These are phyloP conservation scores for Zychaea mexicana DNA, from an alignment of 371 early-diverging fungal species.

Conservation along the genomic window DNA sequence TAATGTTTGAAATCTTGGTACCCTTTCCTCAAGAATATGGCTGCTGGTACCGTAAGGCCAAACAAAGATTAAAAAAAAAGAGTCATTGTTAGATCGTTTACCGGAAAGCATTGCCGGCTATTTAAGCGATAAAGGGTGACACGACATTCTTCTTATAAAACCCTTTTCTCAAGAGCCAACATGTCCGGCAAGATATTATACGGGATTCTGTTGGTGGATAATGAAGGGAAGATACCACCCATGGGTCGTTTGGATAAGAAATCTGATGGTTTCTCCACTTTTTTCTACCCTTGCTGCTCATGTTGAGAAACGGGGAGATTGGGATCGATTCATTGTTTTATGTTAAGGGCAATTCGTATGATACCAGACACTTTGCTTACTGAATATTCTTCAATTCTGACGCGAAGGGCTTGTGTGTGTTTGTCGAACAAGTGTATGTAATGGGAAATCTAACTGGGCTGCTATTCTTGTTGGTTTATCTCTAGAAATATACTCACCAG, in stretches of 20 bases:
- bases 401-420: no score
- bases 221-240: constrained; percentile 6
- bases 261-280: background rate
- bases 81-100: constrained; percentile 44
- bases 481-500: no score
- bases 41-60: constrained; percentile 50
- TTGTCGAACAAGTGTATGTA: no score
- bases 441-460: no score
- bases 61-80: constrained; percentile 38
- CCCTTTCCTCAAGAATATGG: constrained; percentile 29
- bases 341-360: no score
- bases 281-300: no score
- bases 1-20: constrained; percentile 54
- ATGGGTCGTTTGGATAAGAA: no score
- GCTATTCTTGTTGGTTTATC: no score
- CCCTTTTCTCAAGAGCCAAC: constrained; percentile 30
- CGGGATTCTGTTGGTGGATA: constrained; percentile 6
- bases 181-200: background rate
- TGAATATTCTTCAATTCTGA: no score
- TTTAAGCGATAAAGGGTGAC: constrained; percentile 50
- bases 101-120: constrained; percentile 14
- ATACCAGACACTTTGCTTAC: no score
- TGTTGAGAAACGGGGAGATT: no score
- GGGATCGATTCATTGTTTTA: no score
- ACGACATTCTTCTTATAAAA: constrained; percentile 20